Evolutionary conservation across 2,329 filamentous ascomycete species (phyloP), one percentile per base, ranked within the genome.

Genomic region (Plenodomus lindquistii): DNA sequence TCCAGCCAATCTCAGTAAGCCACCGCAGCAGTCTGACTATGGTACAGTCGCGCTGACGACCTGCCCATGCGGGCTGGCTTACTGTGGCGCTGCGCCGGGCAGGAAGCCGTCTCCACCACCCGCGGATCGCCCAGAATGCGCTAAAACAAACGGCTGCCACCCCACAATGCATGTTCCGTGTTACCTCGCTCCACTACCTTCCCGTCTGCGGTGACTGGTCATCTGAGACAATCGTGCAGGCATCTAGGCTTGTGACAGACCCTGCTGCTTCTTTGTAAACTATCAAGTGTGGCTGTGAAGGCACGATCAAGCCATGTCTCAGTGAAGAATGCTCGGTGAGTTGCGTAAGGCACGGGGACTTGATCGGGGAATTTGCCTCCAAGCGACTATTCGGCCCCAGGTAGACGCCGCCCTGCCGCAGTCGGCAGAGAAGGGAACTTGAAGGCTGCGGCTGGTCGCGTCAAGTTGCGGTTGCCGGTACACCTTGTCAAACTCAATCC

Each of bases 131-230:
- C 22, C 46, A 44, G 40, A 8, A 20, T 42, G 47, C 57, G 59
- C 65, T 63, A 69, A 64, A 59, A 65, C 59, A 62, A 67, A 69
- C 65, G 65, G 65, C 62, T 68, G 66, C 62, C 60, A 66, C 62
- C 52, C 59, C 57, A 55, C 52, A 51, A 51, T 57, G 50, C 54
- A 58, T 60, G 60, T 60, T 64, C 60, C 46, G 61, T 63, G 54
- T 46, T 48, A 65, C 52, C 57, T 60, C 53, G 52, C 27, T 48
- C 48, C 46, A 54, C 53, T 46, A n/a, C 43, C 42, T 42, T 43
- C 21, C 42, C 38, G 37, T 34, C 19, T 39, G 46, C 38, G 44
- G 48, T 48, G 21, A 54, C 44, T 42, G 48, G 48, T 41, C 41
- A 44, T 46, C 52, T 39, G 50, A 46, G 50, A 46, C 40, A 42